Evolutionary conservation across 495 filamentous ascomycete genomes (phyloP).

Genomic region (Xylaria scruposa): DNA sequence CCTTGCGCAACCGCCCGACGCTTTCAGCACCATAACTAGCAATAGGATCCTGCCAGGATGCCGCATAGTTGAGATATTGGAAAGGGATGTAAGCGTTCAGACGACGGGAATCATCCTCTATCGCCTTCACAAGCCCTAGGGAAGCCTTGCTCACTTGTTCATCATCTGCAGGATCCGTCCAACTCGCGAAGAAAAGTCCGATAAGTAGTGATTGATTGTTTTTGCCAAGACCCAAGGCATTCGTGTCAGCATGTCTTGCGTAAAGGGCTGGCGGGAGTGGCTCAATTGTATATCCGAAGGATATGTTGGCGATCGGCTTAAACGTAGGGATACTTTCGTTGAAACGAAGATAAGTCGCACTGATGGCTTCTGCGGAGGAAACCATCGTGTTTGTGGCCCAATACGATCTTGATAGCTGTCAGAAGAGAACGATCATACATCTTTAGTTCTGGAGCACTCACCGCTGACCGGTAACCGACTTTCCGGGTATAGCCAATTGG

Average conservation of each 20-base stretch:
- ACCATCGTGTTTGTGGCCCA: constrained; percentile 15
- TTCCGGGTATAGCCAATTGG: background rate
- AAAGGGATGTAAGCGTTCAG: constrained; percentile 43
- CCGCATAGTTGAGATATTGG: constrained; percentile 45
- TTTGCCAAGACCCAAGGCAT: background rate
- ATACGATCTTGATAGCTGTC: background rate
- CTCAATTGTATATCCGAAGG: constrained; percentile 1
- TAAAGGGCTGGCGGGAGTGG: constrained; percentile 4
- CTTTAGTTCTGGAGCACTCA: background rate
- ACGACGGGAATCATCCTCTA: constrained; percentile 40
- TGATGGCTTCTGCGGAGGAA: background rate
- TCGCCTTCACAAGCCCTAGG: constrained; percentile 26
- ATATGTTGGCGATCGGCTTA: background rate
- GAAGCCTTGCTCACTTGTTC: constrained; percentile 28
- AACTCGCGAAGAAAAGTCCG: background rate
- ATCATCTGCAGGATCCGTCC: constrained; percentile 9
- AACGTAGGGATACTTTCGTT: constrained; percentile 1
- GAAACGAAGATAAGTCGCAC: constrained; percentile 8
- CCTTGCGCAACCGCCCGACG: constrained; percentile 36
- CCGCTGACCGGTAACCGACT: background rate
- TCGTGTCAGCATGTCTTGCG: background rate
- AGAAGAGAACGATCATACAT: background rate
- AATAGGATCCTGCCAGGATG: constrained; percentile 38
- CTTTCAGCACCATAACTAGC: constrained; percentile 40
- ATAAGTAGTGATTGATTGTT: constrained; percentile 9